These are phyloP conservation scores for Claviceps arundinis DNA, from an alignment of 2,329 filamentous ascomycete species.

Conservation along the genomic window DNA sequence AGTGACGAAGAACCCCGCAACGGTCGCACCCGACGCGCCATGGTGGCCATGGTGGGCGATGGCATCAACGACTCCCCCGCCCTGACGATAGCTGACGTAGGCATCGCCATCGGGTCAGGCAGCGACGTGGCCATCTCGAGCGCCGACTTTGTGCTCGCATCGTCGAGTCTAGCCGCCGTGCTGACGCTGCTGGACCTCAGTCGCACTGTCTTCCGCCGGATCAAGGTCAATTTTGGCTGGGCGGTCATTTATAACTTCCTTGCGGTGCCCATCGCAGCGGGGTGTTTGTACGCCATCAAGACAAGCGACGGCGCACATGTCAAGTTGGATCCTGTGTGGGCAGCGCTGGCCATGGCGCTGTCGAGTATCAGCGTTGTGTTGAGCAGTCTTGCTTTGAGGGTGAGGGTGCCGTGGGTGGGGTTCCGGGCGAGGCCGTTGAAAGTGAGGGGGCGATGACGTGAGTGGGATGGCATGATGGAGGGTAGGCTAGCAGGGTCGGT, in stretches of 20 bases:
- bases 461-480: too few species aligned
- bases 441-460: too few species aligned
- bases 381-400: constrained; percentile 63
- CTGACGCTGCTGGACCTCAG: constrained; percentile 63
- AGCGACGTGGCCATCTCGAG: constrained; percentile 74
- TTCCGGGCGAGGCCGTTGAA: constrained; percentile 20
- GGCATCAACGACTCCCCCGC: constrained; percentile 84
- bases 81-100: constrained; percentile 66
- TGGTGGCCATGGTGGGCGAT: constrained; percentile 75
- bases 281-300: constrained; percentile 52
- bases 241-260: constrained; percentile 69
- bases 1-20: constrained; percentile 13
- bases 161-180: constrained; percentile 54
- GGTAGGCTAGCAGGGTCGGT: too few species aligned
- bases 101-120: constrained; percentile 71
- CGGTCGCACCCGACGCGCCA: constrained; percentile 26
- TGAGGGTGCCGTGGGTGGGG: constrained; percentile 27
- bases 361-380: constrained; percentile 81
- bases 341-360: constrained; percentile 79
- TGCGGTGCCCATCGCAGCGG: constrained; percentile 69
- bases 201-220: constrained; percentile 57
- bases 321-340: constrained; percentile 68
- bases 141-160: constrained; percentile 71
- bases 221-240: constrained; percentile 79
- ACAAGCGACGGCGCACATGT: constrained; percentile 39